Percentiles rank a stretch among this genome's conserved stretches.
phyloP scores from a whole-genome alignment of 1,139 yeast genomes.

The Protomyces inundatus region DNA sequence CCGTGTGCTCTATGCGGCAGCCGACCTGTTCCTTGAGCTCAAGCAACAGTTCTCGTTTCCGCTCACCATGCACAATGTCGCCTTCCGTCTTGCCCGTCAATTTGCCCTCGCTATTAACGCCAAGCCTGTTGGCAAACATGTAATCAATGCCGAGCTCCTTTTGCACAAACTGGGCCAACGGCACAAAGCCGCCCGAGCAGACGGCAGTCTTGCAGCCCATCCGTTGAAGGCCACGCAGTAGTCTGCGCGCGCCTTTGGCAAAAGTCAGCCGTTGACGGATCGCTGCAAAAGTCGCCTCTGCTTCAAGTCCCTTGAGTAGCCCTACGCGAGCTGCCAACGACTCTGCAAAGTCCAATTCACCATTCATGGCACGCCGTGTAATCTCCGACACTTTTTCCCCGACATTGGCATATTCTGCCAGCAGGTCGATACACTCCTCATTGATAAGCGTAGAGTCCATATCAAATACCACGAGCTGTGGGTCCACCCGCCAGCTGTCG shows the following conservation, averaged over 20 bases:
- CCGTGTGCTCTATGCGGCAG: conserved; percentile 52
- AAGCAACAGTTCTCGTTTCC: conserved; percentile 67
- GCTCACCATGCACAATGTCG: conserved; percentile 75
- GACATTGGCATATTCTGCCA: conserved; percentile 81
- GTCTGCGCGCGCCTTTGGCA: conserved; percentile 76
- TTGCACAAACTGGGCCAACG: conserved; percentile 74
- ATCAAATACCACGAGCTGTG: conserved; percentile 74
- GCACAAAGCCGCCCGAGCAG: conserved; percentile 90
- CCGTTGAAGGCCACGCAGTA: conserved; percentile 57
- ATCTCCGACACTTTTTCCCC: conserved; percentile 67
- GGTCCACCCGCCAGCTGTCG: conserved; percentile 17
- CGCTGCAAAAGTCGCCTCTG: conserved; percentile 72
- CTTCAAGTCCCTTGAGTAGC: conserved; percentile 67
- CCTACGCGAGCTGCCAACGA: conserved; percentile 71
- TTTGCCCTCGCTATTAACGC: conserved; percentile 38
- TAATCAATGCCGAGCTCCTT: conserved; percentile 67
- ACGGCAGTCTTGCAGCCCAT: conserved; percentile 74
- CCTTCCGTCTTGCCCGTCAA: conserved; percentile 61
- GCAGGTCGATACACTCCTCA: conserved; percentile 93
- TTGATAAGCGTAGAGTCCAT: conserved; percentile 97
- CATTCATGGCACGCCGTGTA: conserved; percentile 95
- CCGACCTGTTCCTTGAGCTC: conserved; percentile 61
- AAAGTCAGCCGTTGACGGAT: conserved; percentile 62
- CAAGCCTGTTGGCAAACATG: conserved; percentile 75
- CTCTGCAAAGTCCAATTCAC: conserved; percentile 85